Conservation (phyloP, 352 stramenopile species). For the Globisporangium splendens region DNA sequence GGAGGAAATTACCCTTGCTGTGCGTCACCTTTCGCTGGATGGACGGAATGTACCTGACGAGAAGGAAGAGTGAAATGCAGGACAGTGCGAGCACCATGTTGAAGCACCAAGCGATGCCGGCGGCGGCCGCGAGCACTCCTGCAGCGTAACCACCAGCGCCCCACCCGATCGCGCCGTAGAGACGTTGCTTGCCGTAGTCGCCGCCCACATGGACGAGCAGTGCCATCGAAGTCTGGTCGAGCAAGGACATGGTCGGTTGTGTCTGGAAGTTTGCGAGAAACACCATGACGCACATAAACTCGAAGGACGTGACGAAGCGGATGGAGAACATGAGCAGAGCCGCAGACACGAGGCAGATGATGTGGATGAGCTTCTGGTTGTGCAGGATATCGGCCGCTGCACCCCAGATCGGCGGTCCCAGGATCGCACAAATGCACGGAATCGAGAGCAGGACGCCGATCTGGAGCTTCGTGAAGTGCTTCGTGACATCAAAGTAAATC, state of each 20-base stretch:
- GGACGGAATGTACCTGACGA: constrained; percentile 47
- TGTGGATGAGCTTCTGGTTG: constrained; percentile 64
- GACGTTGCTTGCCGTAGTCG: constrained; percentile 75
- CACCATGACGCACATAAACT: constrained; percentile 68
- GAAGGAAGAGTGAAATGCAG: constrained; percentile 50
- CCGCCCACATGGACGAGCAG: constrained; percentile 56
- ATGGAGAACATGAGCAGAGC: constrained; percentile 67
- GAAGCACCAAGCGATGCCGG: constrained; percentile 77
- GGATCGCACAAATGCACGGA: constrained; percentile 64
- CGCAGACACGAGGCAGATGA: constrained; percentile 54
- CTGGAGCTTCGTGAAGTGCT: constrained; percentile 69
- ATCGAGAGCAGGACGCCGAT: constrained; percentile 69
- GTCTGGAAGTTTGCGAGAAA: constrained; percentile 76
- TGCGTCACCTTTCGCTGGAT: constrained; percentile 25
- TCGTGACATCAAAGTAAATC: constrained; percentile 50
- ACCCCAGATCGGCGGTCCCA: constrained; percentile 66
- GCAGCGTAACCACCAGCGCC: constrained; percentile 62
- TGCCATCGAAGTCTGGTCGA: constrained; percentile 65
- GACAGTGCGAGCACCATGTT: constrained; percentile 68
- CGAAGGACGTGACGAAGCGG: constrained; percentile 59
- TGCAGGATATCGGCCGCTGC: constrained; percentile 53
- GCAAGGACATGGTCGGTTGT: constrained; percentile 57
- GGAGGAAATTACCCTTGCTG: constrained; percentile 29
- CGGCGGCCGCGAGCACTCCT: constrained; percentile 50
- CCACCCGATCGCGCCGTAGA: constrained; percentile 70